A percentile compares a stretch with the other conserved stretches of the same genome.
These are phyloP conservation scores for Diplogelasinospora grovesii DNA, from an alignment of 495 filamentous ascomycete species.

Conservation along the genomic window DNA sequence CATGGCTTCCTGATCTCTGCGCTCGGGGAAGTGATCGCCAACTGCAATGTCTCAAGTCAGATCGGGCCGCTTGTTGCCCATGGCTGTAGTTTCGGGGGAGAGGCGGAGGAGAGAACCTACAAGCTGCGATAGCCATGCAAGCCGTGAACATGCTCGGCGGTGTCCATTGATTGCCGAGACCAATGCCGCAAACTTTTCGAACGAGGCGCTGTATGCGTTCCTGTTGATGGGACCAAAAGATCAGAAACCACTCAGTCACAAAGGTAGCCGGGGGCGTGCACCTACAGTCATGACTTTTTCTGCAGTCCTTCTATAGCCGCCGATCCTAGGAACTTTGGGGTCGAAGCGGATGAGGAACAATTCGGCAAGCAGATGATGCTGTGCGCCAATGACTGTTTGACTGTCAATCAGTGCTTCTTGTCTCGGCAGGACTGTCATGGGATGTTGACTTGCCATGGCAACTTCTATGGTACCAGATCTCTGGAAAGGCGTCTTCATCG, in stretches of 20 bases:
- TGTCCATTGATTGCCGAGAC: slow-evolving; percentile 41
- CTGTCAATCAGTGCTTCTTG: not conserved
- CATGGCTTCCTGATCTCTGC: slow-evolving; percentile 32
- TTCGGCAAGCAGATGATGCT: slow-evolving; percentile 50
- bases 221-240: too few species aligned
- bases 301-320: too few species aligned
- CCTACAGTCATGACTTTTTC: too few species aligned
- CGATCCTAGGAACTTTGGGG: too few species aligned
- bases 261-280: not conserved
- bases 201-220: slow-evolving; percentile 37
- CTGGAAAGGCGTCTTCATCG: slow-evolving; percentile 30
- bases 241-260: not conserved
- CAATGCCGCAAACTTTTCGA: slow-evolving; percentile 45
- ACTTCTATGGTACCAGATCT: slow-evolving; percentile 40
- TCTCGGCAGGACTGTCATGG: not conserved
- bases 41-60: slow-evolving; percentile 22
- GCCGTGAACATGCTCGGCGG: slow-evolving; percentile 50
- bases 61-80: not conserved
- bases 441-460: slow-evolving; percentile 38
- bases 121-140: slow-evolving; percentile 46
- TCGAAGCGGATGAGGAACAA: slow-evolving; percentile 24
- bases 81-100: too few species aligned
- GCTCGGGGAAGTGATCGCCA: slow-evolving; percentile 39
- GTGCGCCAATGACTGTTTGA: slow-evolving; percentile 40
- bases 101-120: slow-evolving; percentile 24